Conservation (phyloP, 108 stramenopile species). For the Stephanodiscus minutulus region DNA sequence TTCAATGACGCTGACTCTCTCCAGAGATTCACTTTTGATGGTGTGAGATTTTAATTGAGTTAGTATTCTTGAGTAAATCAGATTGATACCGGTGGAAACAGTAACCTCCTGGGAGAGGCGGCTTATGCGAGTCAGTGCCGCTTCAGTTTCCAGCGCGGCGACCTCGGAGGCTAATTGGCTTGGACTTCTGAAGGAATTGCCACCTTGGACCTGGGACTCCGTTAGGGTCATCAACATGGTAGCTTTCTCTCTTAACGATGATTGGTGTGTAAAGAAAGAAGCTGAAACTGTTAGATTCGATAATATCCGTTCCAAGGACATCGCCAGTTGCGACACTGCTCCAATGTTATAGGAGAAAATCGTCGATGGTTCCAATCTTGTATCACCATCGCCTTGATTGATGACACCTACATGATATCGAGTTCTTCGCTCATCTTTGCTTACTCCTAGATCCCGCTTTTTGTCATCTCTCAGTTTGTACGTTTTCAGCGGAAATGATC, state of each 20-base stretch:
- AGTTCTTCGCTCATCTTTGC: constrained; percentile 28
- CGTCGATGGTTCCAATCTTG: constrained; percentile 24
- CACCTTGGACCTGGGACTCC: not conserved
- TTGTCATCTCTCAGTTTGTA: constrained; percentile 42
- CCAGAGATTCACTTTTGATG: constrained; percentile 17
- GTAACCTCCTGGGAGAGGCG: constrained; percentile 15
- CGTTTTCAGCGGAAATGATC: constrained; percentile 17
- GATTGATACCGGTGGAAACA: constrained; percentile 22
- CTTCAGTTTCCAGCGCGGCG: constrained; percentile 41
- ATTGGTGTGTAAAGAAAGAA: constrained; percentile 12
- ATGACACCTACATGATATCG: constrained; percentile 39
- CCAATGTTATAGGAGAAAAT: constrained; percentile 49
- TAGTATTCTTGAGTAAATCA: constrained; percentile 14
- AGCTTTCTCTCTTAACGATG: constrained; percentile 11
- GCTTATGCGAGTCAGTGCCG: constrained; percentile 27
- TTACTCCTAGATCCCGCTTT: constrained; percentile 21
- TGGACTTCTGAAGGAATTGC: constrained; percentile 32
- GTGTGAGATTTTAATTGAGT: constrained; percentile 16
- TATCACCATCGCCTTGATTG: constrained; percentile 2
- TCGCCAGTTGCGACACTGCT: constrained; percentile 38
- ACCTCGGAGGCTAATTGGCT: constrained; percentile 43
- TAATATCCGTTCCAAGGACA: constrained; percentile 19
- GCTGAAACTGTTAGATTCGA: constrained; percentile 9
- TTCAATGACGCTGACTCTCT: constrained; percentile 26
- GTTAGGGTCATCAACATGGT: constrained; percentile 5